These are phyloP conservation scores for Ulota crispa DNA, from an alignment of 225 moss, liverwort and hornwort species.

Conservation along the genomic window DNA sequence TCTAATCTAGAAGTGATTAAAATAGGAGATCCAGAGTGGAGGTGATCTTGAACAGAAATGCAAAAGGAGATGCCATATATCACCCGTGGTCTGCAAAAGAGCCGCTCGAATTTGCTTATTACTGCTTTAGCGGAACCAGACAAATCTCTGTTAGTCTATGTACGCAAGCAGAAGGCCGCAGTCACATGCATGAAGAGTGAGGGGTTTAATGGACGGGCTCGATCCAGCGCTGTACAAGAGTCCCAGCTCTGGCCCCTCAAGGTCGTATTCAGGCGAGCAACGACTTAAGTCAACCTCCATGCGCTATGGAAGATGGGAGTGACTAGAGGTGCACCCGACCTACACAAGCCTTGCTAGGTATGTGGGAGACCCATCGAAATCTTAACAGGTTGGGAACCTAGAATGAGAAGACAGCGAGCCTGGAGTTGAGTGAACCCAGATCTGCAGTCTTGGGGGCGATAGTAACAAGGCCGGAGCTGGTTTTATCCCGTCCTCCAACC, in stretches of 20 bases:
- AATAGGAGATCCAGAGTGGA: background rate
- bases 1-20: background rate
- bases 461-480: fast-evolving
- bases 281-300: constrained; percentile 7
- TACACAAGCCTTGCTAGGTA: constrained; percentile 17
- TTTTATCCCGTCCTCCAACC: too few species aligned
- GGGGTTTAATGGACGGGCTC: background rate
- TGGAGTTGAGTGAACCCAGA: too few species aligned
- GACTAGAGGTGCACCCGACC: constrained; percentile 24
- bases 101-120: background rate
- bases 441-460: too few species aligned
- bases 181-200: background rate
- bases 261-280: background rate
- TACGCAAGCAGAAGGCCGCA: background rate
- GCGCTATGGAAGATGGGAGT: constrained; percentile 40
- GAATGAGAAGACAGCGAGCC: too few species aligned
- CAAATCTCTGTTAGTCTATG: background rate
- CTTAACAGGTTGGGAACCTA: background rate
- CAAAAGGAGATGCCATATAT: constrained; percentile 16
- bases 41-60: background rate
- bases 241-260: background rate
- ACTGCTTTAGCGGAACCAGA: background rate
- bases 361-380: constrained; percentile 24
- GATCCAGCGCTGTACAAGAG: background rate
- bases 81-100: constrained; percentile 11